Base-by-base conservation (phyloP, 495 filamentous ascomycete species). In the Tuber borchii region DNA sequence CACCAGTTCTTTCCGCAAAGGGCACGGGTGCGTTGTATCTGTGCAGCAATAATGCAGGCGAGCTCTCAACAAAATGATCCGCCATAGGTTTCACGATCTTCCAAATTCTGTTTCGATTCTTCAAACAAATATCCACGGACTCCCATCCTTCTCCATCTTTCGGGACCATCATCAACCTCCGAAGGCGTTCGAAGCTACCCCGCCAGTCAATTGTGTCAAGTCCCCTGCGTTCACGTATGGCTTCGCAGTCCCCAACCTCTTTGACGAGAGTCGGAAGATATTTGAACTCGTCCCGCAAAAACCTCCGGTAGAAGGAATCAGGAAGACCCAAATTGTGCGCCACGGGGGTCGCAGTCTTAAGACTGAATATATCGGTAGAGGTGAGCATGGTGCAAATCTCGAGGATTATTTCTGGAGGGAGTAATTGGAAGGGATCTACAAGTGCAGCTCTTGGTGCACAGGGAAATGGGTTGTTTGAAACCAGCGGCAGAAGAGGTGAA, bases 11-110 rank as follows among this genome's bases (percentile, higher is more conserved):
- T 51, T 76, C 43, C 19, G 80, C 77, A 44, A 76, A 74, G 39
- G 44, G 16, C 42, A 48, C 34, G 39, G 76, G 80, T 26, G 73
- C 75, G 17, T 69, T 75, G 65, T 82, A 78, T 34, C 42, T 78
- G 44, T 74, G 51, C 9, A 71, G 75, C 14, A 84, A 70, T 9
- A 81, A 56, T n/a, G 14, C 44, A 16, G 45, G 69, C 16, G 79
- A 84, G 19, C 77, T 78, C 70, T 84, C 83, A 20, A 84, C 83
- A 19, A 84, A 34, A 68, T 82, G 78, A 37, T 84, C 83, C 1
- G 83, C 83, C 79, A 84, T 84, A 10, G 83, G 83, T 46, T 84
- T 81, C 20, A 84, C 80, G 45, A 84, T 84, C 65, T 84, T 84
- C 83, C 83, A 84, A 65, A 84, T 84, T 22, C 83, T 74, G 44